Base-by-base conservation (phyloP, 2,329 filamentous ascomycete species). In the Colletotrichum sp. region DNA sequence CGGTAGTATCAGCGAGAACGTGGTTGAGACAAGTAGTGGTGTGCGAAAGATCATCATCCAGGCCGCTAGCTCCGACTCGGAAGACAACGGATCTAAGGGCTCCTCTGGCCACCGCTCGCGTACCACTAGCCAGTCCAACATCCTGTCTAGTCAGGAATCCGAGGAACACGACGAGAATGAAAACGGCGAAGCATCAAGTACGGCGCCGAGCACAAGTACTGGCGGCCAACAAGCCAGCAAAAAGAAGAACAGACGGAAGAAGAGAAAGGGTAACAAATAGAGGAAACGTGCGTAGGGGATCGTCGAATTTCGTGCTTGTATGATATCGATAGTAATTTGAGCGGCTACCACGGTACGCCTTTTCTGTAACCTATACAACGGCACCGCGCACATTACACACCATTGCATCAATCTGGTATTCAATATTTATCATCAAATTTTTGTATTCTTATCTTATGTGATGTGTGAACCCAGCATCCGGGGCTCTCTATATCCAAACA, bases 231-330 rank as follows among this genome's bases (percentile, higher is more conserved):
- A 71, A 32, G 21, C 80, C 64, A 80, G 80, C 34, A 85, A 84
- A 79, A 84, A 84, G 78, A 85, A 85, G 78, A 85, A 83, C 71
- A 81, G 83, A 34, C 80, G 84, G 60, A 86, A 84, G 80, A 86
- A 86, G 80, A 83, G 83, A 72, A 85, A 82, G 72, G 80, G 81
- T 32, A 84, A 82, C 34, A 84, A 82, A 76, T 82, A 79, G 4
- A 30, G 15, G 60, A 65, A 63, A 15, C 16, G 34, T 30, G 67
- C 30, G 24, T 26, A 24, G 9, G 32, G 28, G 26, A 18, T 68
- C 64, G 30, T 24, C 24, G 55, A 18, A 26, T 26, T 28, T 15
- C 24, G 70, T 57, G 10, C 49, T 39, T 73, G 70, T 76, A 76
- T 76, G 55, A 74, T 74, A 73, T 52, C 49, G 64, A 60, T 74